A percentile compares a stretch with the other conserved stretches of the same genome.
phyloP scores from a whole-genome alignment of 2,329 filamentous ascomycete species.

The Hymenoscyphus fraxineus region DNA sequence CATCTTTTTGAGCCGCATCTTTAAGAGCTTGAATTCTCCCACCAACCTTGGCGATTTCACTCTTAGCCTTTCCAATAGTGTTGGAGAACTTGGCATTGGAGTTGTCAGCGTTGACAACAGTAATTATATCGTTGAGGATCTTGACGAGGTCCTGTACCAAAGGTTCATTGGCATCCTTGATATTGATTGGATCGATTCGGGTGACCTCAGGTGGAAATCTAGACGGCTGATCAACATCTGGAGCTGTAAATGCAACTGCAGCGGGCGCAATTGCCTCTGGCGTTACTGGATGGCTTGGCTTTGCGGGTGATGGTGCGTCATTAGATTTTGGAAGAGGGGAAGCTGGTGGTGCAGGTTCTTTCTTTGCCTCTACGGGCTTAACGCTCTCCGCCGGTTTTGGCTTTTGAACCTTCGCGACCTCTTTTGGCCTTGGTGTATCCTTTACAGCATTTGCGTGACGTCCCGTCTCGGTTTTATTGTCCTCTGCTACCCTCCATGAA shows the following conservation, averaged over 20 bases:
- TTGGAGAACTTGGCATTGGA: slow-evolving; percentile 72
- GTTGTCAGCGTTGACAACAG: slow-evolving; percentile 84
- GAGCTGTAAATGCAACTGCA: slow-evolving; percentile 39
- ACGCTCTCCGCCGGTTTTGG: slow-evolving; percentile 30
- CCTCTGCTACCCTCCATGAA: slow-evolving; percentile 71
- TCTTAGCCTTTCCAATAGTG: slow-evolving; percentile 81
- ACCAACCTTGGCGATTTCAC: slow-evolving; percentile 73
- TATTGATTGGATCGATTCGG: slow-evolving; percentile 73
- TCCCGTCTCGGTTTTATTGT: slow-evolving; percentile 47
- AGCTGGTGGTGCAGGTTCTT: slow-evolving; percentile 30
- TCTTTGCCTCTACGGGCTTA: slow-evolving; percentile 37
- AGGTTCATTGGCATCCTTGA: slow-evolving; percentile 75
- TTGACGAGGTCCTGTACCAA: slow-evolving; percentile 90
- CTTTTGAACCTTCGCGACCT: slow-evolving; percentile 31
- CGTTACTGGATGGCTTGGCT: slow-evolving; percentile 19
- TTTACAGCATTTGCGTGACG: slow-evolving; percentile 58
- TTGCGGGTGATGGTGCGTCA: slow-evolving; percentile 22
- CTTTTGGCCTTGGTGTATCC: slow-evolving; percentile 24
- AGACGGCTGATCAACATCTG: slow-evolving; percentile 64
- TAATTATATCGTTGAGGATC: slow-evolving; percentile 94
- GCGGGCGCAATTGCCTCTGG: slow-evolving; percentile 11
- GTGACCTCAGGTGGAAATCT: slow-evolving; percentile 56
- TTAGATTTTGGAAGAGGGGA: slow-evolving; percentile 21
- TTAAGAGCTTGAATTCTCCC: slow-evolving; percentile 70
- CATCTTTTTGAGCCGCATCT: slow-evolving; percentile 69